Base-by-base conservation (phyloP, 345 rosid genomes). In the Linum trigynum region DNA sequence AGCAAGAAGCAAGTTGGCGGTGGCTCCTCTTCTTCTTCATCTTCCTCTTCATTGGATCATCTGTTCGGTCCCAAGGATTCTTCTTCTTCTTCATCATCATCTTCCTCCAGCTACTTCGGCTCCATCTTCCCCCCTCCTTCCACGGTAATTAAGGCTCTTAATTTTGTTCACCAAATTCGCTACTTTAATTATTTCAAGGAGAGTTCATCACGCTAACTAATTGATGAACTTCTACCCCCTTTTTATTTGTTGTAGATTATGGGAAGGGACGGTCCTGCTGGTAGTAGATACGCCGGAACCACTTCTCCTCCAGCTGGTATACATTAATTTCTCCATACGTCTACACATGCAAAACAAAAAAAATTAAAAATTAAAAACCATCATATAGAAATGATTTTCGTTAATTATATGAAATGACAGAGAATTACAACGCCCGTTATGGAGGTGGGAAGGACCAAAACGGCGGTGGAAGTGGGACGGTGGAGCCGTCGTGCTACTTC, bases 81-180 rank as follows among this genome's bases (percentile, higher is more conserved):
- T 6, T 76, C 79, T 35, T 55, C 83, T 16, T 71, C 84, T 7
- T 68, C 71, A 4, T 53, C 71, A 4, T 53, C 60, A 14, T 56
- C 75, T 0, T 57, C 77, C 8, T 69, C 86, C 35, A 42, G 80
- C 11, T 67, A 69, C 64, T 75, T 84, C 59, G 82, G 79, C 2
- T 79, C 91, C 41, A 82, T 84, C 64, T 84, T 86, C 74, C 76
- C 88, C 0, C 71, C 77, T 35, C 85, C 88, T 14, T 72, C 86
- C 11, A 61, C 68, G 83, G 91, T 86, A 74, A n/a, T 37, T 15
- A 53, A 62, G n/a, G 9, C 35, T 9, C 36, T 37, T 16, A 68
- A 68, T 15, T 14, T 17, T 32, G 36, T 3, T 36, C 14, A 11
- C 42, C 32, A 8, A 3, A 23, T 16, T 62, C 16, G 5, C 15